These are phyloP conservation scores for Tillandsia leiboldiana DNA, from an alignment of 176 grass and related monocot species.

Conservation along the genomic window DNA sequence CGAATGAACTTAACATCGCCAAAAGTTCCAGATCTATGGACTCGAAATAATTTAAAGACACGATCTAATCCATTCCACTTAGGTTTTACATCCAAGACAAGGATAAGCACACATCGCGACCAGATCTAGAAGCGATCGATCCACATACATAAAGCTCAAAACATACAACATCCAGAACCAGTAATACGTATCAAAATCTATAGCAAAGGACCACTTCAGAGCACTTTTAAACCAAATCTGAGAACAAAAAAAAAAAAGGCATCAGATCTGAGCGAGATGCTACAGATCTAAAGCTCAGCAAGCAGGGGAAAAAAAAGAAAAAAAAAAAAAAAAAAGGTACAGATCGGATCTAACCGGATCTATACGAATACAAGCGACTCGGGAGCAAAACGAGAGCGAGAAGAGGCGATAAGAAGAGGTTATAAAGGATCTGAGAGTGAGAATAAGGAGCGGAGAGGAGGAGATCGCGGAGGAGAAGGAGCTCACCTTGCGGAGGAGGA, in stretches of 20 bases:
- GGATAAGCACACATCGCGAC: not conserved
- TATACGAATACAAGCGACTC: not conserved
- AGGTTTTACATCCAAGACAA: not conserved
- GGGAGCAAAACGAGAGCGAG: not conserved
- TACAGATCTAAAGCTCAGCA: not conserved
- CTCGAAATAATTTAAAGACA: not conserved
- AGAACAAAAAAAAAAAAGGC: not conserved
- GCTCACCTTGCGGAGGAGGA: slow-evolving; percentile 1
- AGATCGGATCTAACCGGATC: not conserved
- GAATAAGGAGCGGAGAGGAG: not conserved
- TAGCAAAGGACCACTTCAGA: not conserved
- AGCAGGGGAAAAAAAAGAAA: not conserved
- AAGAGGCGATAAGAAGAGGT: not conserved
- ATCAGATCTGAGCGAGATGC: not conserved
- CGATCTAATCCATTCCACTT: not conserved
- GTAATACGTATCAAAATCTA: not conserved
- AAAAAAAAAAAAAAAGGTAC: not conserved
- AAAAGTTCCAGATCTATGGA: not conserved
- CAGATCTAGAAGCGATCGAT: not conserved
- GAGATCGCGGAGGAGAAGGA: not conserved
- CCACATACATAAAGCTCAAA: not conserved
- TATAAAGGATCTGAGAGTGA: not conserved
- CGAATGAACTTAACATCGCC: not conserved
- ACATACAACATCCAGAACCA: not conserved
- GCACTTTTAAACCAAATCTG: not conserved